Percentiles rank a stretch among this genome's conserved stretches.
Evolutionary conservation across 148 eudicot genomes (phyloP).

Genomic region (Camellia sinensis): DNA sequence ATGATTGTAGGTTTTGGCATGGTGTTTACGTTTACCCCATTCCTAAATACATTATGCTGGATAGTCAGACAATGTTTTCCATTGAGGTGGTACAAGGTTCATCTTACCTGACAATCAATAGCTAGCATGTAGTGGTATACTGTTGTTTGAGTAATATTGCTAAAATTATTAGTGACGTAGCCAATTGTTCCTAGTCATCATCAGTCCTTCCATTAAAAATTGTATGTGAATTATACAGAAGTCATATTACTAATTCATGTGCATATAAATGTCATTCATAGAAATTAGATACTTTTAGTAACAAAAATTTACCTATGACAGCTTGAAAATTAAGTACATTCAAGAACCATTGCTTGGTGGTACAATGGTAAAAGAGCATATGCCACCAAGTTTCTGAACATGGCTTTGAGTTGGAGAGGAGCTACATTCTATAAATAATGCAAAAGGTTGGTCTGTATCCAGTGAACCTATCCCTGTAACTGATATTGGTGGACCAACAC

Average conservation of each 20-base stretch:
- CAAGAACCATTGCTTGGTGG: background rate
- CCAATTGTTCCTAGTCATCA: background rate
- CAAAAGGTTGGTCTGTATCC: background rate
- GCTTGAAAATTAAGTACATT: background rate
- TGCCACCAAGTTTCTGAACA: no score
- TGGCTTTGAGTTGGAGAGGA: no score
- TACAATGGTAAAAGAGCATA: background rate
- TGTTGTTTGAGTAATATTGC: background rate
- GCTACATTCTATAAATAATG: background rate
- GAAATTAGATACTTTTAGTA: background rate
- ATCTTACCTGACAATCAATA: background rate
- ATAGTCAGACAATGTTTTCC: background rate
- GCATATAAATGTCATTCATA: background rate
- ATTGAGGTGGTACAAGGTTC: background rate
- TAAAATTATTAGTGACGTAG: background rate
- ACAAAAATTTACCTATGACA: background rate
- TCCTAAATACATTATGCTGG: background rate
- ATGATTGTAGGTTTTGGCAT: background rate
- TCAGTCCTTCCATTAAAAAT: background rate
- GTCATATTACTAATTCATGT: no score
- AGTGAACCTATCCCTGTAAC: background rate
- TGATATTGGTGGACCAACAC: background rate
- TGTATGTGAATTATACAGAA: background rate
- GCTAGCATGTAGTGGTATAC: no score
- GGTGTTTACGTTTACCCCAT: background rate